A percentile compares a stretch with the other conserved stretches of the same genome.
Evolutionary conservation across 441 rosid species (phyloP).

Genomic region (Raphanus hybrid): DNA sequence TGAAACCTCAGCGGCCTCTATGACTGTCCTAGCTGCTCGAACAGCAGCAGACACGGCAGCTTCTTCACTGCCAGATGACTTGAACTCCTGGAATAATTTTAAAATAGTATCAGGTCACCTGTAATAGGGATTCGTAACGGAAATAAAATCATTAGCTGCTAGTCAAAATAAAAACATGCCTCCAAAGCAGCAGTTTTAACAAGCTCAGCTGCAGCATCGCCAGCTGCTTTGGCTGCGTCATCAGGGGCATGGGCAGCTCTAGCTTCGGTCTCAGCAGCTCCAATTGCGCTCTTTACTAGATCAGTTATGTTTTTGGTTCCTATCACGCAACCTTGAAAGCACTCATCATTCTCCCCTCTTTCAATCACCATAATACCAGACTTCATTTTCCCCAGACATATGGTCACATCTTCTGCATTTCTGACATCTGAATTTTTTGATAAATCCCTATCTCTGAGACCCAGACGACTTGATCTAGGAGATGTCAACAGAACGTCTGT

Average conservation of each 20-base stretch:
- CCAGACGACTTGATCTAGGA: conserved; percentile 73
- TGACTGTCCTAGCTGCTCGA: conserved; percentile 90
- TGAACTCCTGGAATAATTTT: conserved; percentile 64
- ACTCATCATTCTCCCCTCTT: conserved; percentile 77
- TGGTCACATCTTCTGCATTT: conserved; percentile 61
- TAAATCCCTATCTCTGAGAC: conserved; percentile 58
- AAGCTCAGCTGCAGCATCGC: conserved; percentile 97
- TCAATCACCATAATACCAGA: conserved; percentile 56
- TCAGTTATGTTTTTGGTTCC: conserved; percentile 84
- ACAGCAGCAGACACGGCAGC: conserved; percentile 95
- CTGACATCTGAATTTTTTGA: conserved; percentile 59
- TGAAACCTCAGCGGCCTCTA: conserved; percentile 87
- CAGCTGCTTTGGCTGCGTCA: conserved; percentile 94
- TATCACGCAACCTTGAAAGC: conserved; percentile 79
- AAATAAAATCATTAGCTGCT: conserved; percentile 29
- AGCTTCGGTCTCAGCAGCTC: conserved; percentile 98
- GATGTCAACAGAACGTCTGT: conserved; percentile 65
- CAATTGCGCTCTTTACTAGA: conserved; percentile 82
- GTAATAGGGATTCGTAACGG: conserved; percentile 1
- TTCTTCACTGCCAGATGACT: conserved; percentile 72
- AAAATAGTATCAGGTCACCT: conserved; percentile 24
- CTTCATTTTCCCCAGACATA: conserved; percentile 48
- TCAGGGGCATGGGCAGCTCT: conserved; percentile 82
- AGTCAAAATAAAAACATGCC: conserved; percentile 34
- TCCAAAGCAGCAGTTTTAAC: conserved; percentile 85